These are phyloP conservation scores for Magnolia changhungtana DNA, from an alignment of 164 flowering plant genomes.

Conservation along the genomic window DNA sequence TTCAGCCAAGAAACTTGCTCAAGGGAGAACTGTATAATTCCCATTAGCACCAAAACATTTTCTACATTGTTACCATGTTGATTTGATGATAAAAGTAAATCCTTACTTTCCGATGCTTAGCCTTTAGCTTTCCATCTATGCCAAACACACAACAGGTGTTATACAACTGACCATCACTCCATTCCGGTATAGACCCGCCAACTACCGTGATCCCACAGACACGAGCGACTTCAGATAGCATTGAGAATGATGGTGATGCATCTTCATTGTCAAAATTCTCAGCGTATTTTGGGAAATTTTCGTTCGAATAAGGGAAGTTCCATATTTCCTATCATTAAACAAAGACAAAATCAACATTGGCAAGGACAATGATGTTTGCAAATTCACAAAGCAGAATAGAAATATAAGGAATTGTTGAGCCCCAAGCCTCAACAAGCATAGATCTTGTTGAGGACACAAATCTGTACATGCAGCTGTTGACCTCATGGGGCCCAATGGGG, in stretches of 20 bases:
- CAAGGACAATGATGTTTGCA: background rate
- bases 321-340: slow-evolving; percentile 44
- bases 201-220: slow-evolving; percentile 20
- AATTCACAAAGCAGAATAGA: background rate
- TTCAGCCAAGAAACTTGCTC: too few relatives aligned
- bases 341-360: background rate
- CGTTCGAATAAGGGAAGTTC: slow-evolving; percentile 48
- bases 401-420: too few relatives aligned
- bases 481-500: too few relatives aligned
- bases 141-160: slow-evolving; percentile 51
- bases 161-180: slow-evolving; percentile 25
- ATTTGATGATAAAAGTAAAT: too few relatives aligned
- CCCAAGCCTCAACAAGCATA: too few relatives aligned
- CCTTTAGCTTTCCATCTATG: slow-evolving; percentile 37
- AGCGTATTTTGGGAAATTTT: slow-evolving; percentile 30
- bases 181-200: slow-evolving; percentile 56
- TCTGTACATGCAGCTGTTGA: too few relatives aligned
- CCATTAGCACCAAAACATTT: too few relatives aligned
- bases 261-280: slow-evolving; percentile 36
- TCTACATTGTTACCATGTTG: too few relatives aligned
- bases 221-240: slow-evolving; percentile 46
- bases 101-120: slow-evolving; percentile 50
- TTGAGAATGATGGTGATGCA: slow-evolving; percentile 27
- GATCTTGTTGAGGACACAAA: too few relatives aligned
- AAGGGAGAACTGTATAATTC: too few relatives aligned